These are phyloP conservation scores for Lactifluus echinatus DNA, from an alignment of 768 basidiomycete species.

Conservation along the genomic window DNA sequence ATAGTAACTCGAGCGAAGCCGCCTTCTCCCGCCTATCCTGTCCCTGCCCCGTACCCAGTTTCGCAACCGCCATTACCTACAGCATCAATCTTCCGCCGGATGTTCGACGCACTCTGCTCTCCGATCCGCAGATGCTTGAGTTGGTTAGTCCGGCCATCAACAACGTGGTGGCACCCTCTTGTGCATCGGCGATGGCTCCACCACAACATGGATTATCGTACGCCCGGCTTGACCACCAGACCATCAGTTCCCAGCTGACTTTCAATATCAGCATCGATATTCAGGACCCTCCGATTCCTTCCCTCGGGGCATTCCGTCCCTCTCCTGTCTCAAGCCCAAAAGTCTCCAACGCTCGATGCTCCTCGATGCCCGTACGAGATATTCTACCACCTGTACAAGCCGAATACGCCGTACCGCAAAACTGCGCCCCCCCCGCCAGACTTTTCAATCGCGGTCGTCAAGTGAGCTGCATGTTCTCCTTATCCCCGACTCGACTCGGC, in stretches of 20 bases:
- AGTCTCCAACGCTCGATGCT: slow-evolving; percentile 4
- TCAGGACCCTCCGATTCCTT: slow-evolving; percentile 62
- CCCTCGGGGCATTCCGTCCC: slow-evolving; percentile 52
- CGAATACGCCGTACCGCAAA: slow-evolving; percentile 76
- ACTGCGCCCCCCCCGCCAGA: slow-evolving; percentile 71
- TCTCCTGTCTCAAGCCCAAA: slow-evolving; percentile 29
- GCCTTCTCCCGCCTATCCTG: slow-evolving; percentile 46
- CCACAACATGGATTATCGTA: slow-evolving; percentile 46
- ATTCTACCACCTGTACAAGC: slow-evolving; percentile 91
- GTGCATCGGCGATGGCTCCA: slow-evolving; percentile 39
- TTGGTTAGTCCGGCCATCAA: slow-evolving; percentile 26
- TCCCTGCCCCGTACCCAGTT: slow-evolving; percentile 32
- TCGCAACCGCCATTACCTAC: slow-evolving; percentile 16
- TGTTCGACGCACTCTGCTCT: slow-evolving; percentile 28
- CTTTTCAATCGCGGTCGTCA: slow-evolving; percentile 77
- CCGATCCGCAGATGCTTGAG: slow-evolving; percentile 26
- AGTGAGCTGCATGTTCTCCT: slow-evolving; percentile 41
- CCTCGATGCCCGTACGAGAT: slow-evolving; percentile 64
- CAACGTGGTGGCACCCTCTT: slow-evolving; percentile 65
- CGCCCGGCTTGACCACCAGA: slow-evolving; percentile 22
- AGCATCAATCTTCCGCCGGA: slow-evolving; percentile 29
- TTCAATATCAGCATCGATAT: slow-evolving; percentile 48
- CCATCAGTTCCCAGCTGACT: neutral
- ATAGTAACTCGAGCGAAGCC: slow-evolving; percentile 68
- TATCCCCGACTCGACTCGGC: neutral